A percentile compares a stretch with the other conserved stretches of the same genome.
Conservation (phyloP, 2,329 filamentous ascomycete species). For the Chalaropsis thielavioides region DNA sequence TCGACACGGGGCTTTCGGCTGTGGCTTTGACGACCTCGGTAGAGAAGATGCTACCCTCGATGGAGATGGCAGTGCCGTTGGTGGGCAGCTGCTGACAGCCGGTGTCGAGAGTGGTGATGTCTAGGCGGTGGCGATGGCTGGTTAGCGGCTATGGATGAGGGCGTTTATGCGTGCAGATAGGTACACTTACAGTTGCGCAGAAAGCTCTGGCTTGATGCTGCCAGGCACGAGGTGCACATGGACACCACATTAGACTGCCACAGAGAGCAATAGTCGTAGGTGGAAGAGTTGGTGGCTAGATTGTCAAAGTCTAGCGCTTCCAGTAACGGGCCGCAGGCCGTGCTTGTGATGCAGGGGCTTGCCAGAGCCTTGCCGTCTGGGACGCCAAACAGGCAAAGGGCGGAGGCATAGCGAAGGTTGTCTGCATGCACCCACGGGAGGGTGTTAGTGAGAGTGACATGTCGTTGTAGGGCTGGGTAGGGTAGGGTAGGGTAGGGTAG, state of each 20-base stretch:
- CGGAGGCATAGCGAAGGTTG: constrained; percentile 42
- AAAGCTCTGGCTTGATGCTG: constrained; percentile 26
- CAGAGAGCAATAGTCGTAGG: constrained; percentile 40
- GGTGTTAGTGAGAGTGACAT: background rate
- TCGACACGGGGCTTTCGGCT: constrained; percentile 30
- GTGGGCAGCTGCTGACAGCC: constrained; percentile 40
- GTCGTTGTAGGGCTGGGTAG: background rate
- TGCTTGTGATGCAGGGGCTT: constrained; percentile 40
- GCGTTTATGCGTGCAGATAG: too few species aligned
- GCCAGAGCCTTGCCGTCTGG: constrained; percentile 28
- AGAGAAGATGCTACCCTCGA: constrained; percentile 41
- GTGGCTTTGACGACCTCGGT: constrained; percentile 34
- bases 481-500: background rate
- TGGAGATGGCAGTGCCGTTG: constrained; percentile 33
- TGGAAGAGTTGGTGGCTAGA: constrained; percentile 30
- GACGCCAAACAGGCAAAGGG: constrained; percentile 40
- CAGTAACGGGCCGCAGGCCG: constrained; percentile 37
- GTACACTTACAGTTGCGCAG: constrained; percentile 39
- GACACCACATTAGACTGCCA: constrained; percentile 30
- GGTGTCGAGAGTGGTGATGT: constrained; percentile 38
- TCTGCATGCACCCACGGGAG: constrained; percentile 33
- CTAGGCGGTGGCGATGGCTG: constrained; percentile 22
- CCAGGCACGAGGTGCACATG: constrained; percentile 37
- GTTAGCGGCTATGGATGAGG: background rate
- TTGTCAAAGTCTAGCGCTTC: constrained; percentile 36